A percentile compares a stretch with the other conserved stretches of the same genome.
phyloP scores from a whole-genome alignment of 2,329 filamentous ascomycete genomes.

The Tolypocladium endophyticum region DNA sequence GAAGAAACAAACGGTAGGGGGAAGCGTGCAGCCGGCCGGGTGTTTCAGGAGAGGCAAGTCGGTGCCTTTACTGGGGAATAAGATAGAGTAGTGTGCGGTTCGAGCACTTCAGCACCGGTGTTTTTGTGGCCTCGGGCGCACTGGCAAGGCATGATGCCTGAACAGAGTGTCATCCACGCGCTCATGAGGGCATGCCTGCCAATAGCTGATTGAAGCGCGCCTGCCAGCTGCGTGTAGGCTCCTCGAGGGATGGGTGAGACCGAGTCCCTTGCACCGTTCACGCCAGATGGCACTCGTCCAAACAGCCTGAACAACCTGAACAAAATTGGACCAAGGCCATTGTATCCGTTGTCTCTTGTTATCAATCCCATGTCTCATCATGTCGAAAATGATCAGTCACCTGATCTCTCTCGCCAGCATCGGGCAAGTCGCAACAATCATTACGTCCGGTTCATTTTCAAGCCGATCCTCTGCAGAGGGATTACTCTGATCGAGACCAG shows the following conservation, averaged over 20 bases:
- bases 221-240: not conserved
- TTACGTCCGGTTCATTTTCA: not conserved
- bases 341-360: not conserved
- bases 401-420: not conserved
- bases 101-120: not conserved
- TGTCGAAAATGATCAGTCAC: not conserved
- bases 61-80: not conserved
- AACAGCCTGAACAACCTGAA: not conserved
- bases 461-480: not conserved
- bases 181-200: not conserved
- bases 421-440: not conserved
- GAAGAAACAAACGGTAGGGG: not conserved
- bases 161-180: not conserved
- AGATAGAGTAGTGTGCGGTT: not conserved
- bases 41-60: not conserved
- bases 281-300: not conserved
- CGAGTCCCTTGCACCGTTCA: not conserved
- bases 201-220: too few species aligned
- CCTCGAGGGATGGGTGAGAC: not conserved
- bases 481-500: not conserved
- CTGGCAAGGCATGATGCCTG: not conserved
- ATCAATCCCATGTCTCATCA: not conserved
- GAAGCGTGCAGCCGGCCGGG: not conserved
- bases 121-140: not conserved
- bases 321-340: not conserved